A percentile compares a stretch with the other conserved stretches of the same genome.
Conservation (phyloP, 495 filamentous ascomycete genomes). For the Penicillium desertorum region DNA sequence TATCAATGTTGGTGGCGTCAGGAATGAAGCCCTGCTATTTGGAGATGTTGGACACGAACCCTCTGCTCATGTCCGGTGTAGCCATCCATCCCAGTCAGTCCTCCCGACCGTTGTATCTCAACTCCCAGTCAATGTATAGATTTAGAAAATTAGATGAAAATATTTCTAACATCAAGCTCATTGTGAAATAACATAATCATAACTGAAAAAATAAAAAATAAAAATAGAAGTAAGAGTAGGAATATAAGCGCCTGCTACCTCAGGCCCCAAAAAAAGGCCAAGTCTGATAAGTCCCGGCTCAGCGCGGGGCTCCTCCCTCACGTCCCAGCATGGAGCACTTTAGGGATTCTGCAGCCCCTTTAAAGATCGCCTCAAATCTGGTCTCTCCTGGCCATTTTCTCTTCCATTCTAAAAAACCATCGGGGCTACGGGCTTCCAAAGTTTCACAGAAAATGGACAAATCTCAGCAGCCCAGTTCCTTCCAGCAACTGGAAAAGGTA, state of each 20-base stretch:
- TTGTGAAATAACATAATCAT: background rate
- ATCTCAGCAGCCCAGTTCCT: conserved; percentile 86
- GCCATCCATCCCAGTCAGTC: conserved; percentile 38
- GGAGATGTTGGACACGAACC: conserved; percentile 35
- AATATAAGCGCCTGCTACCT: conserved; percentile 2
- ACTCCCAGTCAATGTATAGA: conserved; percentile 26
- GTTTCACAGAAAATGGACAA: conserved; percentile 68
- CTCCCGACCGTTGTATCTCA: conserved; percentile 38
- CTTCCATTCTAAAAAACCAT: conserved; percentile 19
- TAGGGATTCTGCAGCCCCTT: conserved; percentile 26
- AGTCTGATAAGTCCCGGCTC: conserved; percentile 21
- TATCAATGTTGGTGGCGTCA: conserved; percentile 78
- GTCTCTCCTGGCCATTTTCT: conserved; percentile 46
- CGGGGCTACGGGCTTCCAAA: conserved; percentile 14
- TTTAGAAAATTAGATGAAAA: conserved; percentile 1
- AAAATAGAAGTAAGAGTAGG: background rate
- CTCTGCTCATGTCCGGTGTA: conserved; percentile 38
- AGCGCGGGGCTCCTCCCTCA: conserved; percentile 32
- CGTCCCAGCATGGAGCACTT: conserved; percentile 29
- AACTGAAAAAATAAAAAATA: no score
- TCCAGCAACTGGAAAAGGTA: conserved; percentile 96
- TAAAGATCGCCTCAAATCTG: conserved; percentile 36
- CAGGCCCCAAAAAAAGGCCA: conserved; percentile 8
- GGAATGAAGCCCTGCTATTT: conserved; percentile 74
- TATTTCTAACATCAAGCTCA: background rate